Conservation (phyloP, 139 green algal genomes). For the Deuterostichococcus epilithicus region DNA sequence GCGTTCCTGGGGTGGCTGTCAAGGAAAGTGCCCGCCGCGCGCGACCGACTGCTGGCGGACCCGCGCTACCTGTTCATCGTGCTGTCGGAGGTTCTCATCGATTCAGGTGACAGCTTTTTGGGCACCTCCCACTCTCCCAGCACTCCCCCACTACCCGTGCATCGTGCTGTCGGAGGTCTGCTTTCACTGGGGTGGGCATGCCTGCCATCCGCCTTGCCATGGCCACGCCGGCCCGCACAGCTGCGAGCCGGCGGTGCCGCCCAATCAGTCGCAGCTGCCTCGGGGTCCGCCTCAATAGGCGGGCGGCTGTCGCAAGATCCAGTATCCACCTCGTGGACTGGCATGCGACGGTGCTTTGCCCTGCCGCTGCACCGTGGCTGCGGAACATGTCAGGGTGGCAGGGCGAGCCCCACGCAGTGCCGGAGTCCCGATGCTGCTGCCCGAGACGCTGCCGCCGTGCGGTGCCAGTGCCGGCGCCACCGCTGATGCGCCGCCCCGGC, state of each 20-base stretch:
- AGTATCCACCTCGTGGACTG: too few relatives aligned
- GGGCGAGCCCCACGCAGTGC: not conserved
- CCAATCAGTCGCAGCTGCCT: too few relatives aligned
- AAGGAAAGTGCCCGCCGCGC: constrained; percentile 55
- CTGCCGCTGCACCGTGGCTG: not conserved
- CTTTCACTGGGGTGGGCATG: not conserved
- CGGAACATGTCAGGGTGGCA: not conserved
- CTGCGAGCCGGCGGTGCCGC: too few relatives aligned
- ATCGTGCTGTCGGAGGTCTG: not conserved
- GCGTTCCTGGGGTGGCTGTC: constrained; percentile 50
- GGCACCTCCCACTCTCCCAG: not conserved
- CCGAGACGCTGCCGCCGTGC: not conserved
- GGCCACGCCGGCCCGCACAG: too few relatives aligned
- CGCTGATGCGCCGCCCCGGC: not conserved
- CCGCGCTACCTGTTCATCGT: constrained; percentile 87
- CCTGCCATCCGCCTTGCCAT: not conserved
- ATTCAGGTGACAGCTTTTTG: constrained; percentile 58
- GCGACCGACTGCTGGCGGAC: constrained; percentile 82
- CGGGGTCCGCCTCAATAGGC: too few relatives aligned
- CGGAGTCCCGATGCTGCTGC: not conserved
- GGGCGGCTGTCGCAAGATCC: too few relatives aligned
- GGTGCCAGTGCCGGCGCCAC: not conserved
- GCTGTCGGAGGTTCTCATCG: constrained; percentile 82
- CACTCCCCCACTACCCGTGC: not conserved
- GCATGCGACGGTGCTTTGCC: too few relatives aligned